These are phyloP conservation scores for Podospora pseudocomata DNA, from an alignment of 495 filamentous ascomycete genomes.

Conservation along the genomic window DNA sequence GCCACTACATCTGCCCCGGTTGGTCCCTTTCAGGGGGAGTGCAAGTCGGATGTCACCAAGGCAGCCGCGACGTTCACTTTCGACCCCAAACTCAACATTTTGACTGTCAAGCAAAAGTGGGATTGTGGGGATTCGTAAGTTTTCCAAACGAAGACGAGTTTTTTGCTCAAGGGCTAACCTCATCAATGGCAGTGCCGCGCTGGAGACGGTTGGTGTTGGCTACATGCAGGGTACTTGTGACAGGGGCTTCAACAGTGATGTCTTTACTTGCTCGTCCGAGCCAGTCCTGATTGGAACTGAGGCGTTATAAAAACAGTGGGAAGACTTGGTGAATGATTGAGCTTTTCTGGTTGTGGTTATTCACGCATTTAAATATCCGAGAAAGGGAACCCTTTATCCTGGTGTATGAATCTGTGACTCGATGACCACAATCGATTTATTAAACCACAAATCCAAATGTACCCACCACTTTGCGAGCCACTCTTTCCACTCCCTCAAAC, in stretches of 20 bases:
- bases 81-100: slow-evolving; percentile 31
- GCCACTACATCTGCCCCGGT: slow-evolving; percentile 8
- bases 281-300: slow-evolving; percentile 39
- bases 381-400: no score
- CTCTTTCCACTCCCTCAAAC: neutral
- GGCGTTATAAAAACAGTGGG: slow-evolving; percentile 15
- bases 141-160: neutral
- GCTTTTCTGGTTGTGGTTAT: no score
- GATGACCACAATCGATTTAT: no score
- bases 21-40: neutral
- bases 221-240: slow-evolving; percentile 38
- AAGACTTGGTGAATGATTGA: no score
- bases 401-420: no score
- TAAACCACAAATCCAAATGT: neutral
- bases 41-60: neutral
- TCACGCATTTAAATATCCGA: no score
- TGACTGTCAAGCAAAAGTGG: slow-evolving; percentile 34
- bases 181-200: slow-evolving; percentile 21
- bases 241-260: slow-evolving; percentile 26
- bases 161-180: neutral
- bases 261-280: slow-evolving; percentile 34
- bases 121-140: slow-evolving; percentile 36
- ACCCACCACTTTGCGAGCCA: neutral
- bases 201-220: slow-evolving; percentile 28
- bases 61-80: slow-evolving; percentile 29